Evolutionary conservation across 2,329 filamentous ascomycete species (phyloP).

Genomic region (Domatiomyces catenatus): DNA sequence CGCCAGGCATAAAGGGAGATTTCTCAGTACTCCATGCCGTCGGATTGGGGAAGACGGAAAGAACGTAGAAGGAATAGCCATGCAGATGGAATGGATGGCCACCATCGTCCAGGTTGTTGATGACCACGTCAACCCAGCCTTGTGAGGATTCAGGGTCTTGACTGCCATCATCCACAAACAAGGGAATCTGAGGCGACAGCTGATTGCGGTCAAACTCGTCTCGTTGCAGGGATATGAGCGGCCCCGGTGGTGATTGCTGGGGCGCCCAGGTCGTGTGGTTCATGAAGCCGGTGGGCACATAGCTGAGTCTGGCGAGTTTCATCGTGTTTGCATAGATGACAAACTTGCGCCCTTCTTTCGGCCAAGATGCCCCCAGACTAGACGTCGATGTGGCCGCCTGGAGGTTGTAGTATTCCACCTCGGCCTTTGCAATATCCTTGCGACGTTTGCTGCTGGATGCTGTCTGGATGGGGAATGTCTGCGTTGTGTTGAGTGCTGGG

Average conservation of each 20-base stretch:
- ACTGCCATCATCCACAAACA: not conserved
- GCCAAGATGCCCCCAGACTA: conserved; percentile 19
- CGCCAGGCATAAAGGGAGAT: conserved; percentile 1
- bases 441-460: not conserved
- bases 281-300: conserved; percentile 33
- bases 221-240: conserved; percentile 22
- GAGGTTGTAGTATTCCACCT: conserved; percentile 15
- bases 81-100: conserved; percentile 37
- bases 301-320: conserved; percentile 28
- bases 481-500: conserved; percentile 25
- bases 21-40: conserved; percentile 14
- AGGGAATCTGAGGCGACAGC: conserved; percentile 18
- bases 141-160: not conserved
- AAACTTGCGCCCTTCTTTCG: conserved; percentile 25
- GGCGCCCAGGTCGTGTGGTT: conserved; percentile 33
- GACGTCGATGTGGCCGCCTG: conserved; percentile 17
- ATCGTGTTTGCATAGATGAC: conserved; percentile 34
- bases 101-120: conserved; percentile 24
- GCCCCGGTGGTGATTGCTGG: conserved; percentile 21
- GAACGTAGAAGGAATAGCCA: conserved; percentile 37
- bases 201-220: conserved; percentile 30
- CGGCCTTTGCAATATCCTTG: not conserved
- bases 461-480: conserved; percentile 23
- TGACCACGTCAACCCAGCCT: conserved; percentile 27
- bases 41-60: conserved; percentile 18